Conservation (phyloP, 805 yeast species). For the Suhomyces faveliae region DNA sequence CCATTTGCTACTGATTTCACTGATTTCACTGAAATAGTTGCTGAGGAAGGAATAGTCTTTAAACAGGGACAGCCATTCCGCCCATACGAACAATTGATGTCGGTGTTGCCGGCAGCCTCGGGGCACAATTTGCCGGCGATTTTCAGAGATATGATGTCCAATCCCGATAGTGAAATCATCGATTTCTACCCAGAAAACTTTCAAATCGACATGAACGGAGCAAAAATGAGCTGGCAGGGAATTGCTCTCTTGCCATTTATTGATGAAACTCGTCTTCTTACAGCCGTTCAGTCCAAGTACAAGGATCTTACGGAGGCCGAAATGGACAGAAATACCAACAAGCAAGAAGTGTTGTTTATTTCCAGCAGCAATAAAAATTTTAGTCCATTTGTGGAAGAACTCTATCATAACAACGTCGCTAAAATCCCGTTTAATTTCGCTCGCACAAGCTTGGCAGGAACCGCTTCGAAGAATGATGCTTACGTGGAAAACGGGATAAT, state of each 20-base stretch:
- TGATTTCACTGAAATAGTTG: constrained; percentile 47
- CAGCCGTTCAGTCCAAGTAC: constrained; percentile 66
- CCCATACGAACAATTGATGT: constrained; percentile 93
- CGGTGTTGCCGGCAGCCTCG: constrained; percentile 92
- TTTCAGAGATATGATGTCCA: constrained; percentile 78
- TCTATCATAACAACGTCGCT: constrained; percentile 41
- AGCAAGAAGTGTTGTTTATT: constrained; percentile 66
- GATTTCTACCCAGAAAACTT: constrained; percentile 91
- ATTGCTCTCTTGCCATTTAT: constrained; percentile 87
- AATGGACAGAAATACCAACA: constrained; percentile 62
- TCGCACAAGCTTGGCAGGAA: constrained; percentile 60
- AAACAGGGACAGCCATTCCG: constrained; percentile 73
- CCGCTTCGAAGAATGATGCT: constrained; percentile 33
- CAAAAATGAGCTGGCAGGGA: constrained; percentile 94
- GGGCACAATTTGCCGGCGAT: constrained; percentile 81
- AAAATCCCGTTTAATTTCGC: constrained; percentile 43
- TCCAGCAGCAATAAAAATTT: constrained; percentile 60
- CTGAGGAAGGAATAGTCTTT: constrained; percentile 52
- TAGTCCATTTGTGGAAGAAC: constrained; percentile 29
- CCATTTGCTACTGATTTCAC: constrained; percentile 92
- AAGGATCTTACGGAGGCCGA: constrained; percentile 65
- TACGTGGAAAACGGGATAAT: constrained; percentile 37
- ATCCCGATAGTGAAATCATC: constrained; percentile 74
- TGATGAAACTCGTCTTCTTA: constrained; percentile 72
- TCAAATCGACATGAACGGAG: constrained; percentile 92